Percentiles rank a stretch among this genome's conserved stretches.
Evolutionary conservation across 2,329 filamentous ascomycete genomes (phyloP).

Genomic region (Albophoma yamanashiensis): DNA sequence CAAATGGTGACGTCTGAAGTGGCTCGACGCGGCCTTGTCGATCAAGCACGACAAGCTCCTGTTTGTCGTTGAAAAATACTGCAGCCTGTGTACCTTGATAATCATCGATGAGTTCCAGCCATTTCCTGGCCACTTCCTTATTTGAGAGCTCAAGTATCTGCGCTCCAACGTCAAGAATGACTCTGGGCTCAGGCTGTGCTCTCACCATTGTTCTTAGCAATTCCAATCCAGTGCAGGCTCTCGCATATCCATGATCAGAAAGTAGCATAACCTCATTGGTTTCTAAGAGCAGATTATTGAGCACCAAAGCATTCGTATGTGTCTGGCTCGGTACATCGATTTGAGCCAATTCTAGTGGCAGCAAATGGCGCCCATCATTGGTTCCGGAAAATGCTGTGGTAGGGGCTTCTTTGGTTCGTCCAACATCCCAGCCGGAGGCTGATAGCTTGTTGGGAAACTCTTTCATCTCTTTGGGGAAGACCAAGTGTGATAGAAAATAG

Average conservation of each 20-base stretch:
- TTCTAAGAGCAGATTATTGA: slow-evolving; percentile 42
- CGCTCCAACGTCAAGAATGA: slow-evolving; percentile 62
- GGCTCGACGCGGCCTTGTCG: slow-evolving; percentile 30
- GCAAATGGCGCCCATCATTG: slow-evolving; percentile 42
- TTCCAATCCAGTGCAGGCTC: slow-evolving; percentile 12
- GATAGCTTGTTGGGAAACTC: slow-evolving; percentile 52
- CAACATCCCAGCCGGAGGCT: slow-evolving; percentile 56
- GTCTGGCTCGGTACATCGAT: slow-evolving; percentile 38
- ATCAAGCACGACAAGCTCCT: slow-evolving; percentile 43
- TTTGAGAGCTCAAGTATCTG: slow-evolving; percentile 56
- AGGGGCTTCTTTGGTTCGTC: slow-evolving; percentile 26
- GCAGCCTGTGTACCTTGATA: slow-evolving; percentile 14
- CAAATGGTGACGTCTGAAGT: slow-evolving; percentile 48
- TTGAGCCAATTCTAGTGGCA: slow-evolving; percentile 45
- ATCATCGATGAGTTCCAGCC: slow-evolving; percentile 27
- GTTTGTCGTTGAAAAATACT: slow-evolving; percentile 45
- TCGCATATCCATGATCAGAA: not conserved
- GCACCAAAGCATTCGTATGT: slow-evolving; percentile 56
- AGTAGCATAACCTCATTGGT: slow-evolving; percentile 31
- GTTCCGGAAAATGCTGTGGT: slow-evolving; percentile 59
- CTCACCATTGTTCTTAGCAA: slow-evolving; percentile 30
- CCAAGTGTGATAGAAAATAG: slow-evolving; percentile 45
- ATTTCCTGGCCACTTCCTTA: slow-evolving; percentile 35
- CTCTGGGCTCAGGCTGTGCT: slow-evolving; percentile 31
- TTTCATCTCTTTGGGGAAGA: slow-evolving; percentile 50